These are phyloP conservation scores for Lactarius akahatsu DNA, from an alignment of 768 basidiomycete species.

Conservation along the genomic window DNA sequence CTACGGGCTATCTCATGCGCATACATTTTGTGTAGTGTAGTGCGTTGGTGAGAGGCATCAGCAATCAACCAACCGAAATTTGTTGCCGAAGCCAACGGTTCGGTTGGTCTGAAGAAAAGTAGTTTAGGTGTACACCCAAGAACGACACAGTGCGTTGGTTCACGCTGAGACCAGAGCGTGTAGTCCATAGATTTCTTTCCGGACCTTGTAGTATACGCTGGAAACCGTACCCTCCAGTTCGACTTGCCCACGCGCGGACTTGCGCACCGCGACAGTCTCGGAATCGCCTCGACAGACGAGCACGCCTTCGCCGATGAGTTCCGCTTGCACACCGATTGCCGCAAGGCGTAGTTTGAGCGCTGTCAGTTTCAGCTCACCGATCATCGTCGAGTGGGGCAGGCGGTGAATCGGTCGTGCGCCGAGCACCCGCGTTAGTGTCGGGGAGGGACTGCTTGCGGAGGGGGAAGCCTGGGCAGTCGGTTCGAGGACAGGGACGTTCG, in stretches of 20 bases:
- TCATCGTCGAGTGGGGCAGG: constrained; percentile 90
- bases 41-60: neutral
- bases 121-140: neutral
- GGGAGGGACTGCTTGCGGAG: constrained; percentile 14
- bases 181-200: constrained; percentile 84
- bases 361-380: constrained; percentile 94
- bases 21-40: neutral
- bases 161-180: constrained; percentile 83
- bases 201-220: constrained; percentile 84
- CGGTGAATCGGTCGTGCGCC: constrained; percentile 65
- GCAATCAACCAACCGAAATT: neutral
- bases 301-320: constrained; percentile 96
- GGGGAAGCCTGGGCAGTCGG: constrained; percentile 41
- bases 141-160: constrained; percentile 2
- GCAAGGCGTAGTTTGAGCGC: constrained; percentile 80
- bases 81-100: neutral
- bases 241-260: constrained; percentile 79
- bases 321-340: constrained; percentile 77
- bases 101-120: neutral
- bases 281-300: constrained; percentile 78
- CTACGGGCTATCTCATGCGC: neutral
- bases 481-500: constrained; percentile 87
- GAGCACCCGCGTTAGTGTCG: constrained; percentile 45
- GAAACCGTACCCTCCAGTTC: constrained; percentile 90
- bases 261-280: constrained; percentile 84